Evolutionary conservation across 306 rosid species (phyloP), one percentile per base, ranked within the genome.

Genomic region (Vigna trinervia): DNA sequence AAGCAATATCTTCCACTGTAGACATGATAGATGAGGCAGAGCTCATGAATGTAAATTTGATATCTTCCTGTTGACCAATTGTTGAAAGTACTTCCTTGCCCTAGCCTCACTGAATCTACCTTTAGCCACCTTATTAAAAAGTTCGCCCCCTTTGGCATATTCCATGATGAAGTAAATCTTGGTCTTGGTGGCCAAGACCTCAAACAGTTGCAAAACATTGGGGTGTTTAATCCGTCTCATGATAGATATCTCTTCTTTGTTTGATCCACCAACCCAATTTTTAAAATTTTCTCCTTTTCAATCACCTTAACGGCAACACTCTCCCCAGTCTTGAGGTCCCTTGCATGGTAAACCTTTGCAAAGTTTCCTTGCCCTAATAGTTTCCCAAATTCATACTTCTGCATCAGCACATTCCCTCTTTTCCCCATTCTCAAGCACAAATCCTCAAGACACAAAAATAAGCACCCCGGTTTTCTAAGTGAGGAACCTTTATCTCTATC

Each of bases 101-200:
- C 28, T 26, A 65, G 68, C 32, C 75, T 82, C 84, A 14, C 2
- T 41, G 36, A 85, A 45, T 73, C 22, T 79, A 12, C 86, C 89
- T 71, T 54, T 76, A 9, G 78, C 61, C 19, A 85, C 30, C 80
- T 60, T 79, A 69, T 45, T 63, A 75, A 85, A 85, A 22, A 85
- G 86, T 7, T 82, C 86, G 54, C 89, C 89, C 54, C 86, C 86
- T 80, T 82, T 85, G 67, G 86, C 89, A 30, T 85, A 85, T 46
- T 82, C 86, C 38, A 85, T 71, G 67, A 85, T 73, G 78, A 82
- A 80, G 86, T 85, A 85, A 53, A 85, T 85, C 85, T 82, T 85
- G 59, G 82, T 76, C 63, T 82, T 82, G 26, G 86, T 83, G 69
- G 89, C 89, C 71, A 80, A 67, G 26, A 80, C 89, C 85, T 86